Base-by-base conservation (phyloP, 208 protist genomes). In the Vickermania spadyakhi region DNA sequence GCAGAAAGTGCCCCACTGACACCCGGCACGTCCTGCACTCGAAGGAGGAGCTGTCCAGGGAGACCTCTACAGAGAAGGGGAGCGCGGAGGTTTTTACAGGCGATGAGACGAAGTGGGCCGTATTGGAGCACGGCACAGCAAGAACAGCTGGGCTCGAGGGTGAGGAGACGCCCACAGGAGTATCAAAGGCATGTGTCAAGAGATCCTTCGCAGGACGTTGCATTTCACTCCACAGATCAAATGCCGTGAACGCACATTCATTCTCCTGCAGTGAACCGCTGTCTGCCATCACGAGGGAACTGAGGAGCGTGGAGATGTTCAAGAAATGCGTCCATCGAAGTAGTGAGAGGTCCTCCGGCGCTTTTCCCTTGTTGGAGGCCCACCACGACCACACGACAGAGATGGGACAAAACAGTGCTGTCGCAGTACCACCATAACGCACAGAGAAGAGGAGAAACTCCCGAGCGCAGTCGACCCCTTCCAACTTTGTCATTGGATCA, bases 371-470 rank as follows among this genome's bases (percentile, higher is more conserved):
- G 5, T 55, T 5, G 25, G 51, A 5, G 13, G 7, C 26, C 78
- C 74, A 89, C 59, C 76, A 81, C 25, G 52, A 26, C 56, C 68
- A 74, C 2, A 86, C 53, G 18, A 36, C 52, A 11, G 45, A 1
- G 11, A 77, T 28, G 30, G 68, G 70, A 41, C 79, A 67, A 26
- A 87, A 60, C 11, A 87, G 60, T 5, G 73, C 66, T 21, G 75
- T 83, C 5, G 66, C 52, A 2, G 56, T 50, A 13, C 75, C 84
- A 13, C 64, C 41, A 7, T 66, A 68, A 4, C 72, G 64, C n/a
- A 85, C 77, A 29, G 28, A 73, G 21, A 91, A 3, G 22, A 91
- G 56, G 1, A 91, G 57, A 57, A 74, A 75, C 45, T 81, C 53
- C 11, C 58, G 52, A 30, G 57, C 54, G 30, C 58, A 67, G 51